Percentiles rank a stretch among this genome's conserved stretches.
Evolutionary conservation across 225 moss, liverwort and hornwort species (phyloP).

Genomic region (Ulota crispa): DNA sequence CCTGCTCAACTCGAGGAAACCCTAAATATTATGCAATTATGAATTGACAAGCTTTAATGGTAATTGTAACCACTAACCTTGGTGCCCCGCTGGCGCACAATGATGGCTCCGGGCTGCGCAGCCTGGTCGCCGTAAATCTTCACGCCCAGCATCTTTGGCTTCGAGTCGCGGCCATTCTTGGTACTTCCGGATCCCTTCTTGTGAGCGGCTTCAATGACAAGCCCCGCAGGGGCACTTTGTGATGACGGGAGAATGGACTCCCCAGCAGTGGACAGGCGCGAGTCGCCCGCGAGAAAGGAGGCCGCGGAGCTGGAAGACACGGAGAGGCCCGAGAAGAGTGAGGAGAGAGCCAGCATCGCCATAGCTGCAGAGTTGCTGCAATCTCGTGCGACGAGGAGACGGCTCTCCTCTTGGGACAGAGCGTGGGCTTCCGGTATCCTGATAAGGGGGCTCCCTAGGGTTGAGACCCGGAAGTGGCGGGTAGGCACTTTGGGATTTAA

Average conservation of each 20-base stretch:
- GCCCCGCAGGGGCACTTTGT: neutral
- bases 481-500: no score
- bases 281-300: slow-evolving; percentile 37
- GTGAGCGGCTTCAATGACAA: slow-evolving; percentile 83
- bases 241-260: neutral
- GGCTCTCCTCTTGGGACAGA: neutral
- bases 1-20: neutral
- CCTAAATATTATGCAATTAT: neutral
- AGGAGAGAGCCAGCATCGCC: slow-evolving; percentile 37
- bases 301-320: slow-evolving; percentile 36
- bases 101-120: slow-evolving; percentile 85
- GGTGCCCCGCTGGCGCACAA: slow-evolving; percentile 88
- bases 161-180: slow-evolving; percentile 96
- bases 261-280: neutral
- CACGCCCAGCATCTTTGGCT: slow-evolving; percentile 84
- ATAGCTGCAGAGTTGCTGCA: slow-evolving; percentile 13
- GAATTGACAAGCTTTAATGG: neutral
- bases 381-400: neutral
- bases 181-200: slow-evolving; percentile 93
- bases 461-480: neutral
- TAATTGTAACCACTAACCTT: slow-evolving; percentile 37
- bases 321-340: slow-evolving; percentile 41
- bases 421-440: neutral
- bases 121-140: slow-evolving; percentile 92
- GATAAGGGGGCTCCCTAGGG: neutral